phyloP scores from a whole-genome alignment of 805 yeast species.

The Yarrowia alimentaria region DNA sequence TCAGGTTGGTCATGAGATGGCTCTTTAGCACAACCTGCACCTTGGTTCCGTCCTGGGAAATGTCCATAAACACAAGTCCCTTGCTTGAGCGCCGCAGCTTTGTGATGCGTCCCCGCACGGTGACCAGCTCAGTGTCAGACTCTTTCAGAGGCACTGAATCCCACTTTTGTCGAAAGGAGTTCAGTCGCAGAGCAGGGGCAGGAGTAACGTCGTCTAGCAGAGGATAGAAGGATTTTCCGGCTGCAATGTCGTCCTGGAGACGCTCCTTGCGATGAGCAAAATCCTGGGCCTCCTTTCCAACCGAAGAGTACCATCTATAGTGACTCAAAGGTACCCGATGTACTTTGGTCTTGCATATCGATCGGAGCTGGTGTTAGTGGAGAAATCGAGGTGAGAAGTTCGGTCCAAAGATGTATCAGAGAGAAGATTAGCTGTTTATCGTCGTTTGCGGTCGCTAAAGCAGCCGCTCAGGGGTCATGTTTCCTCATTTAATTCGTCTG shows the following conservation, averaged over 20 bases:
- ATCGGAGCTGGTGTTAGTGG: conserved; percentile 9
- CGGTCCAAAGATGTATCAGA: neutral
- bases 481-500: neutral
- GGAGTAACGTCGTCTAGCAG: conserved; percentile 25
- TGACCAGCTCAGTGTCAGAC: conserved; percentile 24
- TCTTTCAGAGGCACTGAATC: neutral
- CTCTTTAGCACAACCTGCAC: conserved; percentile 64
- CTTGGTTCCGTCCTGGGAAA: conserved; percentile 56
- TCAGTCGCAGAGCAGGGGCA: too few species aligned
- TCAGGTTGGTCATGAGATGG: conserved; percentile 44
- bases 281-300: conserved; percentile 28
- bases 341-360: too few species aligned
- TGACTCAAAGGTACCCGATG: too few species aligned
- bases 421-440: conserved; percentile 22
- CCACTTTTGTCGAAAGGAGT: too few species aligned
- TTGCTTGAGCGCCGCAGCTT: conserved; percentile 65
- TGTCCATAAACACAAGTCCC: conserved; percentile 66
- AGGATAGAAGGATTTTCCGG: conserved; percentile 27
- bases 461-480: conserved; percentile 11
- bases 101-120: conserved; percentile 56
- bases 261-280: conserved; percentile 29
- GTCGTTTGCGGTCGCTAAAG: neutral
- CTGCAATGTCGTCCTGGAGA: neutral
- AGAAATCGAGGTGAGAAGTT: neutral
- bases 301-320: too few species aligned